Evolutionary conservation across 768 basidiomycete species (phyloP).

Genomic region (Russula sp.): DNA sequence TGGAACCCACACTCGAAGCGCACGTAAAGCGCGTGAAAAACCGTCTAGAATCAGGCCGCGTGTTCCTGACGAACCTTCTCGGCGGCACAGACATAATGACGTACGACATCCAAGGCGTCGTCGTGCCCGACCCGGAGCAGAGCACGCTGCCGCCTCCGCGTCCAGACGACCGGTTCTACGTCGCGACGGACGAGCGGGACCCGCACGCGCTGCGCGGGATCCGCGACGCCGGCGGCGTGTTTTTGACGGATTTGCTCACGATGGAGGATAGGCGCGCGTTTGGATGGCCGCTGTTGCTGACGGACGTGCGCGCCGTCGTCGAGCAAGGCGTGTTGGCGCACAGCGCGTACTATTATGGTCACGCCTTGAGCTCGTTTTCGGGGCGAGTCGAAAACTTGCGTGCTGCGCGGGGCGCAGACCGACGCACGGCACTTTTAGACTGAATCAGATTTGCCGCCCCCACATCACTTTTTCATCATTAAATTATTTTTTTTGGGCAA

Average conservation of each 20-base stretch:
- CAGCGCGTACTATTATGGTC: constrained; percentile 34
- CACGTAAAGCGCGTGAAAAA: constrained; percentile 32
- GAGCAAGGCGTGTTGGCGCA: constrained; percentile 34
- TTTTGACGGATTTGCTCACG: constrained; percentile 37
- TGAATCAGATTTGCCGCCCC: constrained; percentile 12
- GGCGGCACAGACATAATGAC: background rate
- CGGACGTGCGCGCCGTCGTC: constrained; percentile 36
- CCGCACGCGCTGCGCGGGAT: constrained; percentile 29
- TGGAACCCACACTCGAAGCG: constrained; percentile 29
- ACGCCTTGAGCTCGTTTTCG: constrained; percentile 32
- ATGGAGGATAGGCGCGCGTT: constrained; percentile 33
- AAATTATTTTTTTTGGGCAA: background rate
- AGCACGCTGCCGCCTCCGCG: background rate
- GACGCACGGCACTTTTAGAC: constrained; percentile 29
- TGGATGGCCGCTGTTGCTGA: constrained; percentile 39
- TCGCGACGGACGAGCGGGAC: constrained; percentile 38
- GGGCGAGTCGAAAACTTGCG: constrained; percentile 35
- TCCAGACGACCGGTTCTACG: constrained; percentile 24
- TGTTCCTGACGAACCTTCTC: constrained; percentile 23
- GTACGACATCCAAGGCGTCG: constrained; percentile 7
- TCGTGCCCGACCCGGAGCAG: constrained; percentile 7
- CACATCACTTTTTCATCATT: background rate
- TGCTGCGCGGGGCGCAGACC: constrained; percentile 32
- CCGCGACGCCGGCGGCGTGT: constrained; percentile 32
- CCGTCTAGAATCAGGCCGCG: constrained; percentile 25